Conservation (phyloP, 805 yeast species). For the Starmerella khaoyaiensis region DNA sequence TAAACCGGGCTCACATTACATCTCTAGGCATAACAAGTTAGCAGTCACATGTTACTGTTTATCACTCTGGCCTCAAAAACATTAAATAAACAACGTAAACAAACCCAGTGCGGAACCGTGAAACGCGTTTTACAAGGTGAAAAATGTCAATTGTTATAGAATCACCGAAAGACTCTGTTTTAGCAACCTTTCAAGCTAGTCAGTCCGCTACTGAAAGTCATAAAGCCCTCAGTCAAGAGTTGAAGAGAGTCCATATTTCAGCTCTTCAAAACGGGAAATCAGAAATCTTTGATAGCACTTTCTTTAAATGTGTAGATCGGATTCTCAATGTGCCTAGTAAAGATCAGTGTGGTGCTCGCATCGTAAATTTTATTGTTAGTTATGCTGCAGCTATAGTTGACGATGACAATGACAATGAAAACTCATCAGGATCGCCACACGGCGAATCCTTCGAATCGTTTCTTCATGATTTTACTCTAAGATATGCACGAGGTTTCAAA, state of each 20-base stretch:
- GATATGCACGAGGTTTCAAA: slow-evolving; percentile 58
- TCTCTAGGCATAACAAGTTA: too few species aligned
- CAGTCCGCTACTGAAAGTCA: slow-evolving; percentile 11
- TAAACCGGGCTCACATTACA: too few species aligned
- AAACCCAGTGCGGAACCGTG: too few species aligned
- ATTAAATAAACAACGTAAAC: too few species aligned
- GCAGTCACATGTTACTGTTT: too few species aligned
- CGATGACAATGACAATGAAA: slow-evolving; percentile 42
- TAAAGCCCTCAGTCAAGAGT: slow-evolving; percentile 4
- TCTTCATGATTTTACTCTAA: slow-evolving; percentile 10
- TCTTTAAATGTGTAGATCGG: slow-evolving; percentile 50
- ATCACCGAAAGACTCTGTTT: too few species aligned
- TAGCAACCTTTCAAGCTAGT: slow-evolving; percentile 17
- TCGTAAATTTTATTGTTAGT: slow-evolving; percentile 84
- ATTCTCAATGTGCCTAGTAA: slow-evolving; percentile 69
- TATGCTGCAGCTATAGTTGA: slow-evolving; percentile 49
- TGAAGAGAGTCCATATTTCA: slow-evolving; percentile 7
- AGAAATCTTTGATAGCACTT: slow-evolving; percentile 39
- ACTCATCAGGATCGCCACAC: background rate
- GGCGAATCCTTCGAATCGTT: slow-evolving; percentile 6
- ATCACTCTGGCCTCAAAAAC: too few species aligned
- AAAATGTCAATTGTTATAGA: too few species aligned
- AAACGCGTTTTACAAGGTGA: too few species aligned
- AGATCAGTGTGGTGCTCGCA: slow-evolving; percentile 75
- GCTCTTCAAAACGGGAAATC: slow-evolving; percentile 20